phyloP scores from a whole-genome alignment of 441 rosid genomes.

The Gossypium lobatum region DNA sequence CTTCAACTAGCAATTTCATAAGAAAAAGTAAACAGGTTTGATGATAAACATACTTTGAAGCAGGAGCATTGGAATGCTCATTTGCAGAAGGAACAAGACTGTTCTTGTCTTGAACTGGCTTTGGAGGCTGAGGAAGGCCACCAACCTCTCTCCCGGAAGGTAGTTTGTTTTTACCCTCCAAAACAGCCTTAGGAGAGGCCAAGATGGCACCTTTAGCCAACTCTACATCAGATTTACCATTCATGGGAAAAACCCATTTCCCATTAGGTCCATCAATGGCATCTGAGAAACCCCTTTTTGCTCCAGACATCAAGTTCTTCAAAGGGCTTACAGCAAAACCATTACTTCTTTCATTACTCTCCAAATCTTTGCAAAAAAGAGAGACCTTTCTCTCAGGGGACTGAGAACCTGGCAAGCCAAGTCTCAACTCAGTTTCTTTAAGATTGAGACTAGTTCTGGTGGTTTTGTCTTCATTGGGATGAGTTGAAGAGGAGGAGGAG shows the following conservation, averaged over 20 bases:
- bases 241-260: conserved; percentile 42
- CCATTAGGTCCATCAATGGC: conserved; percentile 40
- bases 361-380: conserved; percentile 49
- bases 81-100: conserved; percentile 26
- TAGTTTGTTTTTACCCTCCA: conserved; percentile 23
- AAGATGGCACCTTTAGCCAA: conserved; percentile 37
- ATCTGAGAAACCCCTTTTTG: conserved; percentile 58
- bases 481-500: conserved; percentile 26
- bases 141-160: conserved; percentile 27
- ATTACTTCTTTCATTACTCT: conserved; percentile 20
- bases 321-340: conserved; percentile 22
- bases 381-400: conserved; percentile 48
- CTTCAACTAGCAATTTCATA: background rate
- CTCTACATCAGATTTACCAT: conserved; percentile 40
- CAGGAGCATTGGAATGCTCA: conserved; percentile 42
- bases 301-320: conserved; percentile 45
- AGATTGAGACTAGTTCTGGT: conserved; percentile 28
- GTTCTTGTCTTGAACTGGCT: conserved; percentile 35
- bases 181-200: conserved; percentile 33
- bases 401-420: conserved; percentile 59
- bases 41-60: conserved; percentile 41
- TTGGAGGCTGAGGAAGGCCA: conserved; percentile 29
- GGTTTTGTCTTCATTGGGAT: conserved; percentile 20
- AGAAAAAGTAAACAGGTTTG: background rate
- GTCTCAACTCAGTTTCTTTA: conserved; percentile 58